Evolutionary conservation across 2,329 filamentous ascomycete species (phyloP).

Genomic region (Hortaea werneckii): DNA sequence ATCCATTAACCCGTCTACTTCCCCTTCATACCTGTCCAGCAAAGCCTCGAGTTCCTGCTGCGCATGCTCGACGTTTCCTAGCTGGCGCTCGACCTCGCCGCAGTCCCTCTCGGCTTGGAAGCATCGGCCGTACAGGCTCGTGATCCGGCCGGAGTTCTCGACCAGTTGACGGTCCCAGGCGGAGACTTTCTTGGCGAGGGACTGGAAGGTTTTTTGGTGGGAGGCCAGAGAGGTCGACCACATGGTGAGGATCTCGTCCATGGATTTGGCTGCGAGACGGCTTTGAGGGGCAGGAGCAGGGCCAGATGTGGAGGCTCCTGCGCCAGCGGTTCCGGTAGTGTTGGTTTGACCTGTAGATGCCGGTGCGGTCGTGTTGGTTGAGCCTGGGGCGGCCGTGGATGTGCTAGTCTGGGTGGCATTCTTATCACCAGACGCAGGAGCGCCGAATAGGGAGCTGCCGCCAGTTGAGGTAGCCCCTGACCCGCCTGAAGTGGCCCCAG

Average conservation of each 20-base stretch:
- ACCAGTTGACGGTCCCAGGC: constrained; percentile 88
- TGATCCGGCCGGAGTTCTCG: constrained; percentile 89
- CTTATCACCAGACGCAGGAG: not conserved
- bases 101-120: constrained; percentile 91
- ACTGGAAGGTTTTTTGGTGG: constrained; percentile 93
- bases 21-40: constrained; percentile 82
- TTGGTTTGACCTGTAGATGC: not conserved
- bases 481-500: not conserved
- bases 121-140: constrained; percentile 82
- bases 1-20: constrained; percentile 82
- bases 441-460: not conserved
- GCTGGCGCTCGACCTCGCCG: constrained; percentile 84
- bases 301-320: constrained; percentile 24
- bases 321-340: not conserved
- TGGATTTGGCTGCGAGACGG: constrained; percentile 92
- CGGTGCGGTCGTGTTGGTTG: constrained; percentile 1
- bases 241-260: constrained; percentile 95
- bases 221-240: constrained; percentile 94
- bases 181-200: constrained; percentile 76
- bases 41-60: constrained; percentile 83
- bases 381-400: not conserved
- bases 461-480: not conserved
- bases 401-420: not conserved
- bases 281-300: constrained; percentile 72
- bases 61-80: constrained; percentile 80